Evolutionary conservation across 768 basidiomycete species (phyloP).

Genomic region (Naganishia onofrii): DNA sequence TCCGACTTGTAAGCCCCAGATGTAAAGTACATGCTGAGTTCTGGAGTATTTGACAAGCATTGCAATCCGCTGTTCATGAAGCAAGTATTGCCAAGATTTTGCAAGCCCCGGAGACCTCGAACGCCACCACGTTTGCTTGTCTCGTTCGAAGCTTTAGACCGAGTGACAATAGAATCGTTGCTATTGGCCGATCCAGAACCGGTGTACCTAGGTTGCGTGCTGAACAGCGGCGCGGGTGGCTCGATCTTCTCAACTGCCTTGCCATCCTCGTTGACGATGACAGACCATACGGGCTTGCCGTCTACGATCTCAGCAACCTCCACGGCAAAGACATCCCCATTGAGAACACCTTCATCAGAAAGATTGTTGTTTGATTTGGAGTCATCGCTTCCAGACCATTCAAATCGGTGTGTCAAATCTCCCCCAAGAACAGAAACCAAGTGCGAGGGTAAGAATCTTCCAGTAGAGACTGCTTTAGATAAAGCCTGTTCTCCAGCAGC

Average conservation of each 20-base stretch:
- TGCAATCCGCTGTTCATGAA: constrained; percentile 99
- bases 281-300: constrained; percentile 2
- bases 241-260: constrained; percentile 24
- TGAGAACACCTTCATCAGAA: constrained; percentile 54
- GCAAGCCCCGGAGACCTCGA: constrained; percentile 79
- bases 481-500: constrained; percentile 4
- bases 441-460: constrained; percentile 11
- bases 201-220: constrained; percentile 38
- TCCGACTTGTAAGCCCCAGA: constrained; percentile 79
- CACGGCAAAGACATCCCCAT: constrained; percentile 70
- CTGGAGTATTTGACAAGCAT: constrained; percentile 86
- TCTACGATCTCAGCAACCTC: constrained; percentile 57
- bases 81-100: constrained; percentile 91
- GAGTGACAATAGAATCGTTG: constrained; percentile 35
- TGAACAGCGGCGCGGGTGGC: constrained; percentile 40
- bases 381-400: constrained; percentile 48
- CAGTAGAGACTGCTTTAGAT: constrained; percentile 4
- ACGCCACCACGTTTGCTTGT: constrained; percentile 36
- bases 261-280: constrained; percentile 12
- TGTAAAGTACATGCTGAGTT: constrained; percentile 82
- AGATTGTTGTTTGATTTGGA: constrained; percentile 51
- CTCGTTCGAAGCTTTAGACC: constrained; percentile 42
- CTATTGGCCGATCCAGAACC: constrained; percentile 29
- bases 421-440: constrained; percentile 18
- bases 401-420: constrained; percentile 10